Percentiles rank a stretch among this genome's conserved stretches.
Evolutionary conservation across 257 asterid species (phyloP).

Genomic region (Henckelia pumila): DNA sequence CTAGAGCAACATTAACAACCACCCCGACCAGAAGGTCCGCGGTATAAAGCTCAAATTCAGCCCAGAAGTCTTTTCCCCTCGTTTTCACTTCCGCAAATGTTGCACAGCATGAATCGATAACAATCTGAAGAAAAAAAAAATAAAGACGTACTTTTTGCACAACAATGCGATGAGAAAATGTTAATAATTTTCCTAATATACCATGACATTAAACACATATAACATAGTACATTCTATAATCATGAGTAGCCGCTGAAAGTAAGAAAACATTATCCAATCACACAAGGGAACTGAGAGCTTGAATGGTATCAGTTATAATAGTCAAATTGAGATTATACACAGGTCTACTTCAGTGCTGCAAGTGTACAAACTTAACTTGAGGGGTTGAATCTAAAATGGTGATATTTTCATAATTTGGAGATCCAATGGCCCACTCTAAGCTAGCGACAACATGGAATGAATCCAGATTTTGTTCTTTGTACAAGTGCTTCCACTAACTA

Average conservation of each 20-base stretch:
- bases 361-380: background rate
- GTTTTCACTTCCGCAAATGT: conserved; percentile 95
- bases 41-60: conserved; percentile 83
- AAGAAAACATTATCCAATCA: background rate
- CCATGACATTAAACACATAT: background rate
- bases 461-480: background rate
- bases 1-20: conserved; percentile 93
- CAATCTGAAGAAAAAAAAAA: conserved; percentile 52
- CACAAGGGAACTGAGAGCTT: background rate
- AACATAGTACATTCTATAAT: background rate
- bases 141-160: background rate
- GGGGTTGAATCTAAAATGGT: too few species aligned
- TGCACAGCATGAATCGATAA: conserved; percentile 93
- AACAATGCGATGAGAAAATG: background rate
- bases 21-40: conserved; percentile 95
- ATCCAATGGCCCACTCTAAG: background rate
- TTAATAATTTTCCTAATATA: background rate
- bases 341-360: background rate
- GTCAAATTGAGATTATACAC: too few species aligned
- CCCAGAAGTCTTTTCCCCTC: conserved; percentile 97
- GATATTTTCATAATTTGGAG: background rate
- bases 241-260: background rate
- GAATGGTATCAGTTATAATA: too few species aligned
- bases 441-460: background rate
- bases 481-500: conserved; percentile 8